These are phyloP conservation scores for Saksenaea vasiformis DNA, from an alignment of 371 early-diverging fungal species.

Conservation along the genomic window DNA sequence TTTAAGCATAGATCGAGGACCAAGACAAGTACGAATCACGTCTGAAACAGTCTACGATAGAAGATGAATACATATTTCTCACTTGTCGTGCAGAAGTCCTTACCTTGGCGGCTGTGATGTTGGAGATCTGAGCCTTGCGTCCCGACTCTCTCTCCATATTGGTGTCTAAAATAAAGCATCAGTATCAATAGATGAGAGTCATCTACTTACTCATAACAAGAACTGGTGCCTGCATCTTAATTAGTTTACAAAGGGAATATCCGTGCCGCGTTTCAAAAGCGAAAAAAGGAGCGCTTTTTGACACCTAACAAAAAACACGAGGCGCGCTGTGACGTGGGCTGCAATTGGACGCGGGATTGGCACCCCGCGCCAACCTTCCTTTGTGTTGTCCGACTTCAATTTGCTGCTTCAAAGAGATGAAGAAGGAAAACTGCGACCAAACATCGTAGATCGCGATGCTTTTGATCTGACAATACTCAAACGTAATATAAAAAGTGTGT, in stretches of 20 bases:
- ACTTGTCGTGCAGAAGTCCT: not conserved
- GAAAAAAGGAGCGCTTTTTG: not conserved
- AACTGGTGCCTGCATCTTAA: conserved; percentile 64
- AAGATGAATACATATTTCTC: conserved; percentile 8
- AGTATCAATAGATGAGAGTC: conserved; percentile 8
- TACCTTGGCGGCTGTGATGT: conserved; percentile 97
- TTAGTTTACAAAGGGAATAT: conserved; percentile 3
- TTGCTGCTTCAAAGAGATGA: not conserved
- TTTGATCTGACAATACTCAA: no score
- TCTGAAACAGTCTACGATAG: conserved; percentile 88
- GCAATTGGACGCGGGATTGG: no score
- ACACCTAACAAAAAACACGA: not conserved
- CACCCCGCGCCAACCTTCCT: no score
- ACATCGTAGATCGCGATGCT: no score
- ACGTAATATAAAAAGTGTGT: no score
- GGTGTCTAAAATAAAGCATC: conserved; percentile 61
- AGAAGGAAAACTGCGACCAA: no score
- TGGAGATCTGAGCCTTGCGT: conserved; percentile 95
- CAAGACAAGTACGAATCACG: conserved; percentile 99
- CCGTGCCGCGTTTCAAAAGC: not conserved
- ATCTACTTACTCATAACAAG: conserved; percentile 72
- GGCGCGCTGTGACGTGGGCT: not conserved
- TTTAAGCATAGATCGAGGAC: conserved; percentile 99
- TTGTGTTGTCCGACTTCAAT: no score
- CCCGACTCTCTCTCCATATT: conserved; percentile 96